Percentiles rank a stretch among this genome's conserved stretches.
Evolutionary conservation across 139 green algal species (phyloP).

Genomic region (Coccomyxa sp.): DNA sequence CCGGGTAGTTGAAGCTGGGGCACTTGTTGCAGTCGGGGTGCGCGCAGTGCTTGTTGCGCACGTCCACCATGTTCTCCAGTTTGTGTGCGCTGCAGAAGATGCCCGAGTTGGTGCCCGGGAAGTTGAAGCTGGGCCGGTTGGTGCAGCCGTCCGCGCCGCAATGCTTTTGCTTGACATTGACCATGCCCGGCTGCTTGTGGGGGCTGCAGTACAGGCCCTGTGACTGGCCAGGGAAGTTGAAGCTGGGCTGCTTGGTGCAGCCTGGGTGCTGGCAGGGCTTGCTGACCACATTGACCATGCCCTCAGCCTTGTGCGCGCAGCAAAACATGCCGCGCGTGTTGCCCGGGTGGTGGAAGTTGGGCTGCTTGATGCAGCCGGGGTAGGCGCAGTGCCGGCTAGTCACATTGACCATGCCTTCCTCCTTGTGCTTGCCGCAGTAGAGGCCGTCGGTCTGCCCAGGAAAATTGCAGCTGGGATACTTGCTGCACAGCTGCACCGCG

Average conservation of each 20-base stretch:
- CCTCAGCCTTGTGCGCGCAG: background rate
- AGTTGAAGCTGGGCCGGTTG: slow-evolving; percentile 6
- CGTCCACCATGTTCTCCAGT: slow-evolving; percentile 3
- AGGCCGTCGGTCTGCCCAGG: background rate
- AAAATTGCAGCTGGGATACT: slow-evolving; percentile 6
- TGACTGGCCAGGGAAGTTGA: background rate
- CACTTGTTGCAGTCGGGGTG: slow-evolving; percentile 3
- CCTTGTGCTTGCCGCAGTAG: slow-evolving; percentile 9
- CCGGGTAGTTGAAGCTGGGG: slow-evolving; percentile 2
- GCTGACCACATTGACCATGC: slow-evolving; percentile 10
- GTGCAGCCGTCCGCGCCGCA: slow-evolving; percentile 1
- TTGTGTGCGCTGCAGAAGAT: slow-evolving; percentile 10
- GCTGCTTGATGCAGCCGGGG: background rate
- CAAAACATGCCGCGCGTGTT: background rate
- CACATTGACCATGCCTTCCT: slow-evolving; percentile 3
- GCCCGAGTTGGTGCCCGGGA: background rate
- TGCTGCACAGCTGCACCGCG: background rate
- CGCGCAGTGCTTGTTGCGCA: slow-evolving; percentile 1
- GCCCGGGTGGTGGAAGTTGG: slow-evolving; percentile 7
- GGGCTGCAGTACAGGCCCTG: slow-evolving; percentile 3
- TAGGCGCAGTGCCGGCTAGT: background rate
- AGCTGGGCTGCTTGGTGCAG: slow-evolving; percentile 10
- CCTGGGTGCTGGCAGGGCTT: background rate
- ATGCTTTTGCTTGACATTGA: slow-evolving; percentile 3
- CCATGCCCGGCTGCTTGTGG: slow-evolving; percentile 8